A percentile compares a stretch with the other conserved stretches of the same genome.
phyloP scores from a whole-genome alignment of 177 flowering plant species.

The Vitis hybrid region DNA sequence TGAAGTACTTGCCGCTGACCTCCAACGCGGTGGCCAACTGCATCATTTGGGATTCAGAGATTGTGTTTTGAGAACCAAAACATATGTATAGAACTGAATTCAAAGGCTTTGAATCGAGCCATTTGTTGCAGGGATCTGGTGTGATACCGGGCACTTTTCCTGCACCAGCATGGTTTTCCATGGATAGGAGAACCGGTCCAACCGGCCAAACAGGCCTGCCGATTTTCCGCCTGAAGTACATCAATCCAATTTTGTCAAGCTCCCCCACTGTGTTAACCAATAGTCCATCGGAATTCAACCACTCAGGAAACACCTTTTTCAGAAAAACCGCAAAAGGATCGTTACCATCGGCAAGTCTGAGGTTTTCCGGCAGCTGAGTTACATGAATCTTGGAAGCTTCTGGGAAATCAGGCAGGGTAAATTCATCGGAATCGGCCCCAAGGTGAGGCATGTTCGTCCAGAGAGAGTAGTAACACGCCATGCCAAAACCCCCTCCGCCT shows the following conservation, averaged over 20 bases:
- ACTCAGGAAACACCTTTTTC: conserved; percentile 10
- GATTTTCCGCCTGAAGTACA: conserved; percentile 24
- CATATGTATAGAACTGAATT: conserved; percentile 49
- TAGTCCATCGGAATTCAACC: conserved; percentile 30
- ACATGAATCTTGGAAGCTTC: conserved; percentile 29
- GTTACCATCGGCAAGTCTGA: conserved; percentile 20
- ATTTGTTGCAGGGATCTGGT: conserved; percentile 21
- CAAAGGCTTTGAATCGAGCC: conserved; percentile 35
- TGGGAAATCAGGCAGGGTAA: conserved; percentile 34
- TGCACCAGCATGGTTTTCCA: conserved; percentile 2
- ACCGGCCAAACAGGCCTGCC: conserved; percentile 30
- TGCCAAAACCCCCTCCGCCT: conserved; percentile 30
- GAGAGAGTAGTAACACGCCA: conserved; percentile 36
- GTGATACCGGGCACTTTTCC: conserved; percentile 15
- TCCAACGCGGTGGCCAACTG: conserved; percentile 46
- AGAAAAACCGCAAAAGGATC: conserved; percentile 32
- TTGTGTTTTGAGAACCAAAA: conserved; percentile 52
- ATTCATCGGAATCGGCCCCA: conserved; percentile 6
- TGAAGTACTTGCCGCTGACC: conserved; percentile 29
- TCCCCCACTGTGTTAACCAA: conserved; percentile 41
- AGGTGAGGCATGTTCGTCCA: conserved; percentile 29
- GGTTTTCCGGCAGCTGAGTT: conserved; percentile 26
- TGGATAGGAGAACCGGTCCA: conserved; percentile 31
- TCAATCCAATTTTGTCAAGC: conserved; percentile 30
- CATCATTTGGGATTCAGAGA: conserved; percentile 41